Base-by-base conservation (phyloP, 495 filamentous ascomycete species). In the Thermochaetoides thermophila region DNA sequence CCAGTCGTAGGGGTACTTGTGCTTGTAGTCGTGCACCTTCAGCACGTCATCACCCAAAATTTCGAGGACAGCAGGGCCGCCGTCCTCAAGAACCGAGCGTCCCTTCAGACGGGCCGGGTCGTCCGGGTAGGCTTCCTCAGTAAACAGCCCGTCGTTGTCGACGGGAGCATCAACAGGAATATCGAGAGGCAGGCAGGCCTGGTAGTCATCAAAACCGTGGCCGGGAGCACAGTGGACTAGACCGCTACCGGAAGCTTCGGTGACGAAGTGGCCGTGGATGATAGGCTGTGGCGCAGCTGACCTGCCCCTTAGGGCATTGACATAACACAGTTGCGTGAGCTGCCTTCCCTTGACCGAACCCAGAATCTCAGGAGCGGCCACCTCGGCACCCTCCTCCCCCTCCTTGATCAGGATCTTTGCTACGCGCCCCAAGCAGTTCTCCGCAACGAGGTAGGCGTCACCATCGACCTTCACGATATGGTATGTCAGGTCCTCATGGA, bases 1-100 rank as follows among this genome's bases (percentile, higher is more conserved):
- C 91, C 89, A 96, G 53, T 99, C 89, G 48, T 93, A 92, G 0
- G 89, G 89, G 52, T 96, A 94, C 50, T 92, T 95, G 64, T 96
- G 91, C 34, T 57, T 59, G 53, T 85, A 81, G 32, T 61, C 60
- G 36, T 87, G 76, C 8, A 67, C 65, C 3, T 64, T 60, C 16
- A 94, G 55, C 10, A 96, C 66, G 35, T 63, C 48, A 1, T 67
- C 61, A 15, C 50, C 41, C 2, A 87, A 59, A 23, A 79, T 66
- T n/a, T 72, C 55, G 7, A 95, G 51, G 3, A 93, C 78, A 8
- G 67, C 69, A 4, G 57, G 45, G 24, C 72, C 78, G 7, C 86
- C 89, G 1, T 71, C 73, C 9, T 59, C 50, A 10, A 52, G 56
- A 11, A 65, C 56, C 0, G 60, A 43, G 24, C 58, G 47, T 7